phyloP scores from a whole-genome alignment of 2,329 filamentous ascomycete species.

The Diaporthe longicolla region DNA sequence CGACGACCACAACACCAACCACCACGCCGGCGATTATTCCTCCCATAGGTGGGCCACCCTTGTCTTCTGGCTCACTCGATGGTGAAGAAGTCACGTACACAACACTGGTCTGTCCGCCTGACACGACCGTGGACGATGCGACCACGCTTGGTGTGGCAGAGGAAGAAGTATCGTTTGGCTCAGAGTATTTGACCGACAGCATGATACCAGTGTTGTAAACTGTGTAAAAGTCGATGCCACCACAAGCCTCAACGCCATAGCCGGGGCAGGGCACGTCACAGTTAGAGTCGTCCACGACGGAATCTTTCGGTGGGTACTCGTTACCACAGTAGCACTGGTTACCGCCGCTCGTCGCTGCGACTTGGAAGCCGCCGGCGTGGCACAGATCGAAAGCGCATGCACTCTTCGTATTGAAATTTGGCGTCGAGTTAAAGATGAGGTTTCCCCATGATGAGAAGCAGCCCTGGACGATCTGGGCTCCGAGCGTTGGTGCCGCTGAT shows the following conservation, averaged over 20 bases:
- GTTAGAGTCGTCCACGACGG: constrained; percentile 67
- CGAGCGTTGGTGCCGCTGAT: constrained; percentile 53
- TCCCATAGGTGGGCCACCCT: constrained; percentile 74
- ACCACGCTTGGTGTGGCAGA: constrained; percentile 42
- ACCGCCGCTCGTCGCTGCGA: constrained; percentile 74
- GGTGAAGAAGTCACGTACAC: constrained; percentile 48
- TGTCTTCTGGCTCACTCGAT: constrained; percentile 46
- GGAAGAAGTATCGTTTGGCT: constrained; percentile 50
- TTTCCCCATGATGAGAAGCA: constrained; percentile 64
- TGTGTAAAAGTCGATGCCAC: constrained; percentile 65
- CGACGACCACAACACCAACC: constrained; percentile 81
- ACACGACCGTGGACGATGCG: constrained; percentile 40
- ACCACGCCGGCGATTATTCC: constrained; percentile 92
- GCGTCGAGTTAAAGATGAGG: constrained; percentile 48
- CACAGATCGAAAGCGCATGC: constrained; percentile 58
- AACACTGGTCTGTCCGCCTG: constrained; percentile 44
- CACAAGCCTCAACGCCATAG: constrained; percentile 74
- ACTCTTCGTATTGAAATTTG: constrained; percentile 57
- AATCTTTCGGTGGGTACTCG: constrained; percentile 71
- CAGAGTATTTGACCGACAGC: constrained; percentile 55
- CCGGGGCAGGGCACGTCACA: constrained; percentile 79
- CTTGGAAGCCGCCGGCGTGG: constrained; percentile 60
- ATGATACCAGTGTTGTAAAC: constrained; percentile 66
- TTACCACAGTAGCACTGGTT: constrained; percentile 81
- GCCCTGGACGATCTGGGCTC: constrained; percentile 62